Evolutionary conservation across 352 stramenopile species (phyloP).

Genomic region (Plasmopara muralis): DNA sequence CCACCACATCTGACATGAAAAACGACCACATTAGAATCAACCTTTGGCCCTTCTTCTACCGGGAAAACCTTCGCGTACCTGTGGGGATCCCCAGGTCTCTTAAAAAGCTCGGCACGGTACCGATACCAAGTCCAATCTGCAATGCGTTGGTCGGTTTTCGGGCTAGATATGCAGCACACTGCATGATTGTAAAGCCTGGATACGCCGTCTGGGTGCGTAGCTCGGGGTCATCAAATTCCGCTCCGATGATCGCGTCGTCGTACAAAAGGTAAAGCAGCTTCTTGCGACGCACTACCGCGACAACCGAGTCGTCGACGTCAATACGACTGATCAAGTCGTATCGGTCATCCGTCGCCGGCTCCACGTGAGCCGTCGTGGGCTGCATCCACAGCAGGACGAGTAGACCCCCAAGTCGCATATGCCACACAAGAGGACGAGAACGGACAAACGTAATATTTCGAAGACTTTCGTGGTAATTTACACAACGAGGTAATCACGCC

Average conservation of each 20-base stretch:
- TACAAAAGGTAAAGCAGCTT: slow-evolving; percentile 57
- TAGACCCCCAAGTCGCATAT: no score
- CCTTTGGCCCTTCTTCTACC: not conserved
- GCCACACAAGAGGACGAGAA: no score
- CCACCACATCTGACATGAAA: slow-evolving; percentile 45
- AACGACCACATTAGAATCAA: not conserved
- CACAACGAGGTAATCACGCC: no score
- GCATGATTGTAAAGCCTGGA: slow-evolving; percentile 79
- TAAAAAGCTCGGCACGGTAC: slow-evolving; percentile 61
- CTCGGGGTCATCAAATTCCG: slow-evolving; percentile 62
- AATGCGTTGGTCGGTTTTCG: slow-evolving; percentile 33
- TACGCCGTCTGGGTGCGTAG: slow-evolving; percentile 58
- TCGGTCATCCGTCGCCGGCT: slow-evolving; percentile 9
- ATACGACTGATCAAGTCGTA: slow-evolving; percentile 26
- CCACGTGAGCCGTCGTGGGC: not conserved
- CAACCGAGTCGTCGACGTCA: slow-evolving; percentile 42
- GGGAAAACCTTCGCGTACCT: slow-evolving; percentile 8
- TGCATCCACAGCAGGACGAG: no score
- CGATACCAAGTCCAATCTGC: slow-evolving; percentile 70
- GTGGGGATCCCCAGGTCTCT: slow-evolving; percentile 52
- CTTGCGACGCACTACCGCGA: slow-evolving; percentile 51
- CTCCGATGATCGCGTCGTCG: slow-evolving; percentile 71
- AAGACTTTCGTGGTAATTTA: no score
- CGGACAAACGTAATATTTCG: no score
- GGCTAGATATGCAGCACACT: slow-evolving; percentile 51